These are phyloP conservation scores for Peronospora belbahrii DNA, from an alignment of 352 stramenopile genomes.

Conservation along the genomic window DNA sequence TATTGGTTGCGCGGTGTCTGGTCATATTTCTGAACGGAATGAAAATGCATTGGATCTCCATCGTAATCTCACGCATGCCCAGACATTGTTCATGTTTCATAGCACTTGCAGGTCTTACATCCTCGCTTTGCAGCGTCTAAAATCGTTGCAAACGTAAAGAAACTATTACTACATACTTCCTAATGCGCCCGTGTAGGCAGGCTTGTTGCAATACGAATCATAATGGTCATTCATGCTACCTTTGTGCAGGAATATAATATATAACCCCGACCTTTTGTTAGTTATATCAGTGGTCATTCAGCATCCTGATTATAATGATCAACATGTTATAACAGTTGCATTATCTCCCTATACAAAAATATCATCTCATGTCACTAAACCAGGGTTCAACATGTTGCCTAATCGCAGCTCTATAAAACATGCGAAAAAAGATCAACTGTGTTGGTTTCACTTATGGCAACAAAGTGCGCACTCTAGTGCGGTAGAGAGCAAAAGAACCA, in stretches of 20 bases:
- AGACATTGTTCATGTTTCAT: constrained; percentile 68
- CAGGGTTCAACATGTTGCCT: constrained; percentile 3
- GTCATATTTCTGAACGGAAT: constrained; percentile 37
- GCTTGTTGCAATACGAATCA: too few relatives aligned
- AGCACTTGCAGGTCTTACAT: constrained; percentile 86
- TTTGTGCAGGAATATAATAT: too few relatives aligned
- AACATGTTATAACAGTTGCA: too few relatives aligned
- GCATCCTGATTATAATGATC: neutral
- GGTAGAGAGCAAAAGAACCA: constrained; percentile 19
- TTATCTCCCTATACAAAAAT: too few relatives aligned
- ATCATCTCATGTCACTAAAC: neutral
- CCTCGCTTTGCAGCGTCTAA: constrained; percentile 77
- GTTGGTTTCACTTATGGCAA: constrained; percentile 19
- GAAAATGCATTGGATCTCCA: constrained; percentile 6
- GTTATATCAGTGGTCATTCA: neutral
- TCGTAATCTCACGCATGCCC: constrained; percentile 55
- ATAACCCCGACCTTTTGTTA: too few relatives aligned
- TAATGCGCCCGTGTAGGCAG: constrained; percentile 26
- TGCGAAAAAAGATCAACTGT: constrained; percentile 22
- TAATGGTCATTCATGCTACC: too few relatives aligned
- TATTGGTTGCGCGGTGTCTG: too few relatives aligned
- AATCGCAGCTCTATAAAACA: neutral
- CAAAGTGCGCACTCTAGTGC: constrained; percentile 1
- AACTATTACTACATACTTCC: constrained; percentile 46
- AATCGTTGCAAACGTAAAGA: constrained; percentile 85